Evolutionary conservation across 768 basidiomycete species (phyloP).

Genomic region (Mycena maculata): DNA sequence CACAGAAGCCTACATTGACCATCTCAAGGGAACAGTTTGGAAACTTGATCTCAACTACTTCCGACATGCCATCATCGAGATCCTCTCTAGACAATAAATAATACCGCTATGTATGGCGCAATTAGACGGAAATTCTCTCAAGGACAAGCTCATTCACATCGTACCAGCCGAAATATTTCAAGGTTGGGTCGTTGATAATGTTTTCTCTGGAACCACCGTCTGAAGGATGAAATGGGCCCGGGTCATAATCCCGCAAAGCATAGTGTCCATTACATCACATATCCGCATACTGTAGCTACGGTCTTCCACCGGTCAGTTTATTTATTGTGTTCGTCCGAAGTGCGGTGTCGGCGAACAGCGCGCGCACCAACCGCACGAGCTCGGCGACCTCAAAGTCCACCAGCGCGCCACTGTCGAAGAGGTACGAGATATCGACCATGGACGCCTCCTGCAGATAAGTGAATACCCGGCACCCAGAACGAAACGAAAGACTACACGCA

Average conservation of each 20-base stretch:
- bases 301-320: slow-evolving; percentile 62
- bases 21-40: neutral
- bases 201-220: too few relatives aligned
- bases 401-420: slow-evolving; percentile 90
- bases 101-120: too few relatives aligned
- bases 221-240: too few relatives aligned
- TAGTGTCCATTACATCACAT: too few relatives aligned
- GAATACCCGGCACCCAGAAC: neutral
- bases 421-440: slow-evolving; percentile 90
- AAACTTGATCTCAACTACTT: neutral
- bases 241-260: too few relatives aligned
- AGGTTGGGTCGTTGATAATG: too few relatives aligned
- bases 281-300: slow-evolving; percentile 25
- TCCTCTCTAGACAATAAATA: too few relatives aligned
- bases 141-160: too few relatives aligned
- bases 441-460: slow-evolving; percentile 78
- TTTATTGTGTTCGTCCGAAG: slow-evolving; percentile 85
- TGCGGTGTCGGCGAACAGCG: slow-evolving; percentile 89
- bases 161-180: too few relatives aligned
- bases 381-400: slow-evolving; percentile 92
- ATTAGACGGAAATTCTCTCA: too few relatives aligned
- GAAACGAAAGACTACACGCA: slow-evolving; percentile 53
- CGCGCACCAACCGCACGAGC: slow-evolving; percentile 81
- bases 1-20: neutral
- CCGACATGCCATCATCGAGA: neutral